These are phyloP conservation scores for Wickerhamiella galacta DNA, from an alignment of 805 yeast genomes.

Conservation along the genomic window DNA sequence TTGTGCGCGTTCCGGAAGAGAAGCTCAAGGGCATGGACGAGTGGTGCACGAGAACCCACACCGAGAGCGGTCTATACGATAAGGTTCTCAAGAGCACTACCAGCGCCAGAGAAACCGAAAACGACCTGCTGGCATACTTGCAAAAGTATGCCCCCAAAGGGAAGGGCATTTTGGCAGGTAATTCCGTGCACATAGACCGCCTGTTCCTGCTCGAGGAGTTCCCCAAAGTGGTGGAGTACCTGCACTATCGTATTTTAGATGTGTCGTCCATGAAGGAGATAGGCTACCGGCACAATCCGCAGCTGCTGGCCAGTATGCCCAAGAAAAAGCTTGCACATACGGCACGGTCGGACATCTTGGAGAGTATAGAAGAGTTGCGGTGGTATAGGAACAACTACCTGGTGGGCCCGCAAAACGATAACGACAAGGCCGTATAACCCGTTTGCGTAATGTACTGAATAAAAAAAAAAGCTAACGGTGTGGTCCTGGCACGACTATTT, in stretches of 20 bases:
- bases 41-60: conserved; percentile 82
- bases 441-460: background rate
- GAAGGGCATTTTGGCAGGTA: conserved; percentile 76
- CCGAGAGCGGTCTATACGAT: conserved; percentile 54
- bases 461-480: background rate
- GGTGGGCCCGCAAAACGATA: background rate
- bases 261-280: conserved; percentile 79
- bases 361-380: conserved; percentile 66
- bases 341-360: conserved; percentile 74
- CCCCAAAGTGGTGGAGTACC: conserved; percentile 43
- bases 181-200: conserved; percentile 81
- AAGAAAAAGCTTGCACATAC: conserved; percentile 61
- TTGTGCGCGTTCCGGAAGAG: conserved; percentile 48
- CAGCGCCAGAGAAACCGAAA: conserved; percentile 44
- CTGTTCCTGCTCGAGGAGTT: conserved; percentile 69
- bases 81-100: conserved; percentile 41
- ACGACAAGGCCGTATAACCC: background rate
- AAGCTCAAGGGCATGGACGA: conserved; percentile 59
- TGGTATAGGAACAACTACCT: conserved; percentile 54
- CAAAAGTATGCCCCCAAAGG: conserved; percentile 30
- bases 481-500: background rate
- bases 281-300: conserved; percentile 60
- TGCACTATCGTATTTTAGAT: conserved; percentile 71
- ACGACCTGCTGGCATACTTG: conserved; percentile 47
- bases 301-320: conserved; percentile 39